phyloP scores from a whole-genome alignment of 164 flowering plant species.

The Kalanchoe fedtschenkoi region DNA sequence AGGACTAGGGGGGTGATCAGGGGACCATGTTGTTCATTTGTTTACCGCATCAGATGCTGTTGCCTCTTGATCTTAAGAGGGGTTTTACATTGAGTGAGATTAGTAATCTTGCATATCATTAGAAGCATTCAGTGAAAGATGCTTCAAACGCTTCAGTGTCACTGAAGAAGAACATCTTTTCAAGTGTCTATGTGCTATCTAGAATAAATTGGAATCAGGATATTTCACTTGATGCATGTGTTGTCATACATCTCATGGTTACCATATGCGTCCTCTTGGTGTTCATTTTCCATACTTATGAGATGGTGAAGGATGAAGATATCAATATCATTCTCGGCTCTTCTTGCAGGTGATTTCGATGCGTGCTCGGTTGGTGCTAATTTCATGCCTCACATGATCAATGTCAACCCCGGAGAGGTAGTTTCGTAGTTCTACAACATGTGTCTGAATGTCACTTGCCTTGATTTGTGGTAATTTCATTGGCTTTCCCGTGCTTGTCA shows the following conservation, averaged over 20 bases:
- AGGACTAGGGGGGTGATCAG: neutral
- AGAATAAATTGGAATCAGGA: too few relatives aligned
- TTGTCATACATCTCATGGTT: too few relatives aligned
- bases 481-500: constrained; percentile 9
- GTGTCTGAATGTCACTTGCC: neutral
- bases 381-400: constrained; percentile 77
- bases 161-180: neutral
- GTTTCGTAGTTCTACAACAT: neutral
- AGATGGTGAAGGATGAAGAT: neutral
- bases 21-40: neutral
- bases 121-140: neutral
- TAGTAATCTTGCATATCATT: neutral
- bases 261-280: neutral
- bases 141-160: neutral
- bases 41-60: neutral
- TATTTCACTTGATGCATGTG: too few relatives aligned
- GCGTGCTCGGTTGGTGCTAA: constrained; percentile 80
- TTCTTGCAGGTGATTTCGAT: constrained; percentile 58
- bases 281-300: neutral
- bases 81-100: neutral
- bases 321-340: constrained; percentile 1
- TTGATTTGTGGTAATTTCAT: neutral
- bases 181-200: neutral
- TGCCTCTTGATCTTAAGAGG: neutral
- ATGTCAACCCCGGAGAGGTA: constrained; percentile 84